These are phyloP conservation scores for Lactarius sp. DNA, from an alignment of 768 basidiomycete species.

Conservation along the genomic window DNA sequence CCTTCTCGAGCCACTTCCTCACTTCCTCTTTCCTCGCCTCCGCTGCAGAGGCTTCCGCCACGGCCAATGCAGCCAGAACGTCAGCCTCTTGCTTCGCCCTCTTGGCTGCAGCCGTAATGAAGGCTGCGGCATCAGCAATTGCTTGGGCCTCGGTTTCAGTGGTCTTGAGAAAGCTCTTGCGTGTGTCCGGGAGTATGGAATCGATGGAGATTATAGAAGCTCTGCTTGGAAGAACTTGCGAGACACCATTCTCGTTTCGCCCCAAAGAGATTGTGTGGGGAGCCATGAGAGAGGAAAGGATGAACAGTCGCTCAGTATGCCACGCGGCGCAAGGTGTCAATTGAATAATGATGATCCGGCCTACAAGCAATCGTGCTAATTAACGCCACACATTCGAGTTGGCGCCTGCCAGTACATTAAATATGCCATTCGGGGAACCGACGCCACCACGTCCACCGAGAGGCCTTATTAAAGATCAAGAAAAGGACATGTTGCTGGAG, in stretches of 20 bases:
- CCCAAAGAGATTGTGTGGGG: conserved; percentile 4
- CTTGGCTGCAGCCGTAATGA: not conserved
- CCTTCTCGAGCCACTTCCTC: too few relatives aligned
- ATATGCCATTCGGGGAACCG: too few relatives aligned
- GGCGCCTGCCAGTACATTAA: too few relatives aligned
- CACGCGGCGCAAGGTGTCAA: too few relatives aligned
- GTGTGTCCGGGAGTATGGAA: not conserved
- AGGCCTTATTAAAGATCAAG: not conserved
- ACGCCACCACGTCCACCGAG: not conserved
- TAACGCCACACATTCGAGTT: too few relatives aligned
- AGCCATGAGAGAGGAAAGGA: not conserved
- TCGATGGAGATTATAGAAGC: not conserved
- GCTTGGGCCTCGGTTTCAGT: not conserved
- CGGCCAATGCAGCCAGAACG: too few relatives aligned
- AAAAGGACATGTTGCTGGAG: not conserved
- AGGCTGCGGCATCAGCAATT: not conserved
- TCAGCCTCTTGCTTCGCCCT: not conserved
- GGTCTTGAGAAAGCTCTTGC: not conserved
- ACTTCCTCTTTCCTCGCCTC: too few relatives aligned
- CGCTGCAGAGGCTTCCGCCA: too few relatives aligned
- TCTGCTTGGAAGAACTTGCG: not conserved
- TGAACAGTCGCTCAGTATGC: not conserved
- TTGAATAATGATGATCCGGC: too few relatives aligned
- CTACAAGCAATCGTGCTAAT: too few relatives aligned
- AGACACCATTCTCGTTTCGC: not conserved